Evolutionary conservation across 2,329 filamentous ascomycete species (phyloP), one percentile per base, ranked within the genome.

Genomic region (Aspergillus quadrilineatus): DNA sequence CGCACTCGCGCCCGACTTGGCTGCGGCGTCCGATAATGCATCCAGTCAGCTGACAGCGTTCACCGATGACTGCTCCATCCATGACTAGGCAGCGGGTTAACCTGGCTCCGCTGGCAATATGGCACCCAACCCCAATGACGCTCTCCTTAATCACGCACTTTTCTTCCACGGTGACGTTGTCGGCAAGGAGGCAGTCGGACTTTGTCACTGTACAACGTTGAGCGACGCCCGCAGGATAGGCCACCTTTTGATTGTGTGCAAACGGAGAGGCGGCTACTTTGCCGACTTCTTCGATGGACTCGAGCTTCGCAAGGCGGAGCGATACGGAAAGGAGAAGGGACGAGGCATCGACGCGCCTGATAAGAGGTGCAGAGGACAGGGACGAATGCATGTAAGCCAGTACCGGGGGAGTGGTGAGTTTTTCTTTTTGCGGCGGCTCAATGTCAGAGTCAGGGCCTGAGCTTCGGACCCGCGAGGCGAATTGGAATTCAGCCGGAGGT

Each of bases 121-220:
- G 88, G 71, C 91, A 96, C 65, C 90, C 91, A 4, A 90, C 85
- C 2, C 94, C 94, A 41, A 99, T 85, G 30, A 97, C 90, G 37
- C 82, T 89, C 73, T 96, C 91, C 73, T 96, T 97, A 76, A 99
- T 89, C n/a, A 92, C 89, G 26, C 86, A 88, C 71, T 93, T 93
- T 66, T 93, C 90, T 68, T 93, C 90, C 0, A 97, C 86, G 1
- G 87, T 91, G 41, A 95, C 91, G 67, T 97, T 97, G 56, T 93
- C 89, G 1, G 85, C 93, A 37, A 97, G 84, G 2, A 97, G 81
- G 62, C 86, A 90, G 76, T 97, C 93, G 46, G 85, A 82, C 65
- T 88, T 85, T 17, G 90, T 92, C 55, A 97, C 89, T 4, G 90
- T 94, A 46, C 89, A 92, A 52, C 88, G 86, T 34, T 85, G 80